Conservation (phyloP, 2,329 filamentous ascomycete species). For the Ceratocystiopsis minuta region DNA sequence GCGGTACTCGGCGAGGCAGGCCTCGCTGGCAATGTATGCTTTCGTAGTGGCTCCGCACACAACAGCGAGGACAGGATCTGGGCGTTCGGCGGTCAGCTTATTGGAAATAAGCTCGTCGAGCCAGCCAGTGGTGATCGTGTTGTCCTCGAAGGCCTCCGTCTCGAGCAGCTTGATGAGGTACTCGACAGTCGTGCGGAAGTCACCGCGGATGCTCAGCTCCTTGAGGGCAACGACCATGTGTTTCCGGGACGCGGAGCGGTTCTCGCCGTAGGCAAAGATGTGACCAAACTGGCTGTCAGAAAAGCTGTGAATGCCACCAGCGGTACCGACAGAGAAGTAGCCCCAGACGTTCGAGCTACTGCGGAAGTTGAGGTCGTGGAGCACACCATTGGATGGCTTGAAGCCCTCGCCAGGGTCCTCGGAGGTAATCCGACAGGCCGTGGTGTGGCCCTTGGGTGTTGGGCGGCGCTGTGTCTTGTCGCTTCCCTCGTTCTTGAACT, state of each 20-base stretch:
- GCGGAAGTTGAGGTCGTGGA: slow-evolving; percentile 98
- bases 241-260: slow-evolving; percentile 85
- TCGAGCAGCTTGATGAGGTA: slow-evolving; percentile 98
- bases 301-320: slow-evolving; percentile 96
- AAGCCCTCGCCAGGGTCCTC: slow-evolving; percentile 98
- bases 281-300: slow-evolving; percentile 98
- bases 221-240: slow-evolving; percentile 99
- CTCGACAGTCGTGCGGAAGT: slow-evolving; percentile 96
- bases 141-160: slow-evolving; percentile 94
- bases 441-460: slow-evolving; percentile 89
- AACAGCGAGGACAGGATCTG: slow-evolving; percentile 83
- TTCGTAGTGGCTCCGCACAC: slow-evolving; percentile 90
- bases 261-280: slow-evolving; percentile 98
- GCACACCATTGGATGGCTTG: slow-evolving; percentile 97
- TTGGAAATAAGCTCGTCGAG: slow-evolving; percentile 97
- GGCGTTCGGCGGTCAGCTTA: slow-evolving; percentile 87
- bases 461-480: slow-evolving; percentile 73
- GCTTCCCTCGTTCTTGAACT: slow-evolving; percentile 78
- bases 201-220: slow-evolving; percentile 97
- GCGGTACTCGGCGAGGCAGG: slow-evolving; percentile 71
- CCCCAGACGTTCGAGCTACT: slow-evolving; percentile 98
- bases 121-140: slow-evolving; percentile 98
- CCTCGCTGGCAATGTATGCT: slow-evolving; percentile 85
- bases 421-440: slow-evolving; percentile 96
- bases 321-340: slow-evolving; percentile 96